Base-by-base conservation (phyloP, 2,329 filamentous ascomycete species). In the Neopestalotiopsis rosae region DNA sequence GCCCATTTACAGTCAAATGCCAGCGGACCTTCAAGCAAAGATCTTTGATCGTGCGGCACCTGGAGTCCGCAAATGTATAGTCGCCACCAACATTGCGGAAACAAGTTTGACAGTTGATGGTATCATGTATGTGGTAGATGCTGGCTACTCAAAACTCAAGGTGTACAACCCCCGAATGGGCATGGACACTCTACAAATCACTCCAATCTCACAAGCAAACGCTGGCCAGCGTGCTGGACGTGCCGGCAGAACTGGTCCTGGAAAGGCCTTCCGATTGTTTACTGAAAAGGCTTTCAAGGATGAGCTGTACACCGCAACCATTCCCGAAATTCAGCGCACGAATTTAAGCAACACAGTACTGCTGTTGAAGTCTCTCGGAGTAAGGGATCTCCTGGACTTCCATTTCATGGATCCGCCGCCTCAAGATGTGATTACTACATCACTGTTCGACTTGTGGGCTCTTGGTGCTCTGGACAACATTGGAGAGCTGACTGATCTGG, bases 1-100 rank as follows among this genome's bases (percentile, higher is more conserved):
- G 34, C 97, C 97, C 0, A 98, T 99, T 67, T 99, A 99, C 88
- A 98, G 94, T 86, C 96, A 99, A 80, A 98, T 99, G 96, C 97
- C 96, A 2, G 96, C 96, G 42, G 97, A 99, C 79, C 84, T 99
- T 45, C 97, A 99, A 80, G 94, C 96, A 69, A 98, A 97, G 81
- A 99, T 99, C 72, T 99, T 99, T 75, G 95, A 99, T 77, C 90
- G 91, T 72, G 96, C 97, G 2, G 86, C 93, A 2, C 92, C 95
- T 0, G 96, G 96, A 1, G 95, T 97, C 4, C 91, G 96, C 69
- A 99, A 99, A 79, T 97, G 97, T 75, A 97, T 99, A 72, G 95
- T 99, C 56, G 96, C 97, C 1, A 99, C 96, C 40, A 99, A 99
- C 76, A 99, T 99, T 80, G 96, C 96, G 1, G 96, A 99, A 81